Percentiles rank a stretch among this genome's conserved stretches.
Evolutionary conservation across 805 yeast genomes (phyloP).

Genomic region (Wickerhamiella musiphila): DNA sequence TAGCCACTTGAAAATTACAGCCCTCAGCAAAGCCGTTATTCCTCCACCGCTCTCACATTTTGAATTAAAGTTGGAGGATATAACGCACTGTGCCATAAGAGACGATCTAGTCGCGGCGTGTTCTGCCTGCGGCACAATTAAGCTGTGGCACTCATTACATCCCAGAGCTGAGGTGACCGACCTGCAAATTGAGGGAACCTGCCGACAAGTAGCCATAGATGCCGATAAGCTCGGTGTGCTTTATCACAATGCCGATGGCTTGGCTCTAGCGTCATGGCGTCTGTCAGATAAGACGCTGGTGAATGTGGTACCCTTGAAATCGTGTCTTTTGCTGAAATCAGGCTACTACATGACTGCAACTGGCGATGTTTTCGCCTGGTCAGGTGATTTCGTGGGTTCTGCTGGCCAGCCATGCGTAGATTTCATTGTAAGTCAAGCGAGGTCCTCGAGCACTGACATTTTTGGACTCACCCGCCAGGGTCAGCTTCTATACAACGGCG

Average conservation of each 20-base stretch:
- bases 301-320: neutral
- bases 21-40: conserved; percentile 65
- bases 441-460: too few relatives aligned
- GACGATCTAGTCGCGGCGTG: too few relatives aligned
- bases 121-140: too few relatives aligned
- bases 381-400: conserved; percentile 13
- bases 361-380: conserved; percentile 4
- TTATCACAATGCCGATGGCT: neutral
- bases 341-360: conserved; percentile 4
- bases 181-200: neutral
- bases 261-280: neutral
- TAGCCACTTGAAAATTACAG: conserved; percentile 49
- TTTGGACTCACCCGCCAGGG: conserved; percentile 70
- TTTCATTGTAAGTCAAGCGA: conserved; percentile 15
- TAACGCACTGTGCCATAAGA: too few relatives aligned
- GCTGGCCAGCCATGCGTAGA: conserved; percentile 53
- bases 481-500: conserved; percentile 26
- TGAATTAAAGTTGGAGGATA: conserved; percentile 37
- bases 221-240: neutral
- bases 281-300: neutral
- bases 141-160: neutral
- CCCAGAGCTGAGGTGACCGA: too few relatives aligned
- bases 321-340: neutral
- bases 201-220: neutral
- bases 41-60: conserved; percentile 87